These are phyloP conservation scores for Saccharomycopsis olivae DNA, from an alignment of 805 yeast genomes.

Conservation along the genomic window DNA sequence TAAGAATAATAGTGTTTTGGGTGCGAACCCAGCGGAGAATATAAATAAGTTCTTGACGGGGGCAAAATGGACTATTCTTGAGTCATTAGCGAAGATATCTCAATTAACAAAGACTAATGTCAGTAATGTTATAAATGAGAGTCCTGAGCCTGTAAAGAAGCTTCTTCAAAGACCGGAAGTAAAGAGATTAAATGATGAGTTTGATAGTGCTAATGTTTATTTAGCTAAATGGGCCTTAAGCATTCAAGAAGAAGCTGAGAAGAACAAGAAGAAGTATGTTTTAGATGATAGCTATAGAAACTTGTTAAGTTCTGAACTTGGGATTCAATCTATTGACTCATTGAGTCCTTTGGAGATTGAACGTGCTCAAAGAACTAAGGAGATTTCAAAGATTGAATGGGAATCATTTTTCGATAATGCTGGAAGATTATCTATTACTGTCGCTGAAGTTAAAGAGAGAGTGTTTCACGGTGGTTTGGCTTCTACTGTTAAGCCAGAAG, in stretches of 20 bases:
- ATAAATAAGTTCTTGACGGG: slow-evolving; percentile 44
- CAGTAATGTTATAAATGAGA: slow-evolving; percentile 44
- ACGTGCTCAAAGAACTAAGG: slow-evolving; percentile 50
- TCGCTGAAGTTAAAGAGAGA: slow-evolving; percentile 65
- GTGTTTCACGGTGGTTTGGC: slow-evolving; percentile 87
- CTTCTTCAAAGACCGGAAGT: slow-evolving; percentile 73
- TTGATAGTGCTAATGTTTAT: slow-evolving; percentile 85
- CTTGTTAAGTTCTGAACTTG: slow-evolving; percentile 49
- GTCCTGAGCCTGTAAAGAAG: slow-evolving; percentile 46
- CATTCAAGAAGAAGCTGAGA: slow-evolving; percentile 83
- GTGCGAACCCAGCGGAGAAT: slow-evolving; percentile 17
- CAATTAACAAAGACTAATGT: slow-evolving; percentile 52
- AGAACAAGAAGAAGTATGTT: slow-evolving; percentile 31
- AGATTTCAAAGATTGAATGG: slow-evolving; percentile 72
- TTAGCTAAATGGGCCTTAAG: slow-evolving; percentile 95
- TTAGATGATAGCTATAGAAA: slow-evolving; percentile 50
- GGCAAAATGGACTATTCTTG: slow-evolving; percentile 82
- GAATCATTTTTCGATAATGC: slow-evolving; percentile 65
- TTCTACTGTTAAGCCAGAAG: slow-evolving; percentile 48
- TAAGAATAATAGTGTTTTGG: neutral
- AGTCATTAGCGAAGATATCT: slow-evolving; percentile 72
- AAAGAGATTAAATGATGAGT: slow-evolving; percentile 71
- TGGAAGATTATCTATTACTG: slow-evolving; percentile 68
- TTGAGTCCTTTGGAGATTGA: slow-evolving; percentile 51
- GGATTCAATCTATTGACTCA: slow-evolving; percentile 38